Base-by-base conservation (phyloP, 306 rosid species). In the Cucurbita moschata region DNA sequence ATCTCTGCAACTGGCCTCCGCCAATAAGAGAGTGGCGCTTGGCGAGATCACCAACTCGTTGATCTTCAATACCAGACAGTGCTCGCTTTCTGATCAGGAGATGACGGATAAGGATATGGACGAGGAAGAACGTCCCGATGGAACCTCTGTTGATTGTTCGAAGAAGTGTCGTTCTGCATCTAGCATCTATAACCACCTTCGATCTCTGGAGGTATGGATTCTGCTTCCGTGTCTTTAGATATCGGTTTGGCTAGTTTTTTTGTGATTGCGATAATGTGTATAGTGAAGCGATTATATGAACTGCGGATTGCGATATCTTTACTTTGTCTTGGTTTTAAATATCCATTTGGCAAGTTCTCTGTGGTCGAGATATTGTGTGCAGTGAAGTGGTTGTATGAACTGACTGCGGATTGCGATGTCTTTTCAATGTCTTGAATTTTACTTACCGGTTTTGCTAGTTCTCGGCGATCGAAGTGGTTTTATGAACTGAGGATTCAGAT, bases 21-120 rank as follows among this genome's bases (percentile, higher is more conserved):
- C 79, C 13, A 83, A 83, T 62, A 83, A 60, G 79, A 74, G 86
- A 75, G 77, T 58, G 35, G 76, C 58, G 13, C 63, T 83, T 23
- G 80, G 76, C 13, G 82, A 80, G 6, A 57, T 83, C 76, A 74
- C 83, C 43, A 80, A 83, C 77, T 77, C 82, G 49, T 54, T 40
- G 52, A 53, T 64, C 43, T 42, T 76, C 8, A 47, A 14, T 13
- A 21, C 77, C 53, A 52, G 4, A 19, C 83, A 30, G 63, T 26
- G 61, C 66, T 70, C 76, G 35, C 68, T 52, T 26, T 60, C 46
- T 21, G 78, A 75, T 9, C 49, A 21, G 42, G 55, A 47, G 12
- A 56, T 70, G 73, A 8, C 64, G 68, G 72, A 23, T 1, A 47
- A 68, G 73, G 38, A 46, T 23, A 44, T 49, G 30, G 74, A 51